Base-by-base conservation (phyloP, 345 rosid genomes). In the Noccaea bulbosa region DNA sequence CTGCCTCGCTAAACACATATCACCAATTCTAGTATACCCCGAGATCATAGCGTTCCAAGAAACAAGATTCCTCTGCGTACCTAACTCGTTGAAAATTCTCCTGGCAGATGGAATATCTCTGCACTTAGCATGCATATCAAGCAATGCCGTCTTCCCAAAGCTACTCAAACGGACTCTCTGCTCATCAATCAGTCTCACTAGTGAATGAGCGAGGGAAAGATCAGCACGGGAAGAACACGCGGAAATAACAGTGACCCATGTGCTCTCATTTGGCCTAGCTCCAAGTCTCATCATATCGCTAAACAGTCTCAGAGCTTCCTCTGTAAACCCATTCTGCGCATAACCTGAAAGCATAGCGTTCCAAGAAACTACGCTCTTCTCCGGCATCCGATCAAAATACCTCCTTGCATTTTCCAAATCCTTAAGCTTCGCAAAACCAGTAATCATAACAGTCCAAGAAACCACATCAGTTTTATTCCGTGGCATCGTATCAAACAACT, bases 291-390 rank as follows among this genome's bases (percentile, higher is more conserved):
- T 33, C 88, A 85, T 85, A 17, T 72, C 81, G n/a, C 45, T 59
- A 50, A 87, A 85, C 73, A 85, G 68, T n/a, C 64, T 65, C 73
- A 81, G 60, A 58, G 81, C 78, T 67, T 81, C 81, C 16, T 66
- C 71, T 6, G 70, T 70, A 43, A 75, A 69, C 11, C 83, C 84
- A 45, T 80, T 83, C 47, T 83, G 81, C 2, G 76, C 77, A 70
- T 83, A 81, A 15, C 89, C 87, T 4, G 92, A 72, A 62, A 85
- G 75, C 87, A 82, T 83, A 11, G 86, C 83, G 15, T 82, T 82
- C 89, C 92, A 87, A 8, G 81, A 80, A 39, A 82, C 83, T 38
- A 75, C 71, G 54, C 62, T 82, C 49, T 63, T 79, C 67, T 61
- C 76, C 1, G 77, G 82, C 79, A 79, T 83, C 39, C 33, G 47